Evolutionary conservation across 371 early-diverging fungal species (phyloP), one percentile per base, ranked within the genome.

Genomic region (Circinella umbellata): DNA sequence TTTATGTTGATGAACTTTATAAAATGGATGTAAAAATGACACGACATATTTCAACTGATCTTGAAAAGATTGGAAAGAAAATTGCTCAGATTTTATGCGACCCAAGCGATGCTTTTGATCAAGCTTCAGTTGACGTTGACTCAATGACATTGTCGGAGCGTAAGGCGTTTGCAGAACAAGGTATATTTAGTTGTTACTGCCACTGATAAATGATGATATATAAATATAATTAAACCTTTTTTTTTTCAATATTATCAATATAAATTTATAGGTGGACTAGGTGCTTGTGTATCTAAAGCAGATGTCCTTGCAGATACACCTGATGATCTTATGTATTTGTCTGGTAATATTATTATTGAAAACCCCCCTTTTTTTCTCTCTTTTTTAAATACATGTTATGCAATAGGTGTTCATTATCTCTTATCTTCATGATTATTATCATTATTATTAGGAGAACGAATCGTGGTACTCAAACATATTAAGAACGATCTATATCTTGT

Each of bases 261-360:
- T 27, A 27, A 27, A 27, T 27, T 27, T 17, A 51, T 53, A 82
- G 85, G 85, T 57, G 85, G 85, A 4, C 48, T 84, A 5, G 85
- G 85, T 49, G 79, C 85, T 1, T 84, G 85, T 69, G 85, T 84
- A 49, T 82, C 82, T 15, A 84, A 82, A 63, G 74, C 72, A 37
- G 88, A 89, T 68, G 79, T 87, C 1, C 69, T 83, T 39, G 88
- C 87, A 4, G 76, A 77, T 38, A 79, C 83, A 14, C 74, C 82
- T 4, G 79, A 85, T 17, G 87, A 87, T 47, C 69, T 88, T 18
- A 88, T 88, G 87, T 88, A 83, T 59, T 74, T 88, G 51, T 81
- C 81, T 67, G 88, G 88, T 86, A 73, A 47, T 47, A 47, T 47
- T 3, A 47, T 47, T 20, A 54, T 7, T 60, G 27, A 27, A 27